Evolutionary conservation across 495 filamentous ascomycete species (phyloP).

Genomic region (Hypomontagnella monticulosa): DNA sequence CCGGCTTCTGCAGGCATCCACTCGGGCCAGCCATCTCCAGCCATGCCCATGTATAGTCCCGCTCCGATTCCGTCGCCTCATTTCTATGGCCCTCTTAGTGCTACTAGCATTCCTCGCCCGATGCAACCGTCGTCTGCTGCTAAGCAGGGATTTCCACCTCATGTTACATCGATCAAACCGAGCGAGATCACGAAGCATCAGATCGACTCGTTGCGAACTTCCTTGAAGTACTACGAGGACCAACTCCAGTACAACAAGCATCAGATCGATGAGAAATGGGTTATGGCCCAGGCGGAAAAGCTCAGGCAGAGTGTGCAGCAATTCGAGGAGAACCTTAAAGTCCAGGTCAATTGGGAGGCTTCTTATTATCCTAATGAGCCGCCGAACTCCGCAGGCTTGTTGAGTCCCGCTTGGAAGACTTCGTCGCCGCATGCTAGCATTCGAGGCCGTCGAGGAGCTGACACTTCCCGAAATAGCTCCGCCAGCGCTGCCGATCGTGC

Average conservation of each 20-base stretch:
- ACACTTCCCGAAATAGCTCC: conserved; percentile 34
- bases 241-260: conserved; percentile 60
- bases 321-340: conserved; percentile 51
- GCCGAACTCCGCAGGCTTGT: conserved; percentile 15
- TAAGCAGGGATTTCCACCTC: conserved; percentile 38
- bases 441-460: conserved; percentile 26
- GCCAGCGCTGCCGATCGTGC: conserved; percentile 16
- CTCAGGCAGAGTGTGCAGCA: conserved; percentile 47
- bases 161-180: conserved; percentile 55
- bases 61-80: conserved; percentile 4
- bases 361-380: conserved; percentile 37
- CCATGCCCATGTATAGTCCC: conserved; percentile 16
- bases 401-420: conserved; percentile 16
- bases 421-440: conserved; percentile 30
- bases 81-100: conserved; percentile 1
- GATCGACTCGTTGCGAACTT: conserved; percentile 45
- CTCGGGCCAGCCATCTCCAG: conserved; percentile 11
- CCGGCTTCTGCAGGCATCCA: conserved; percentile 16
- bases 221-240: conserved; percentile 56
- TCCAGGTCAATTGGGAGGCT: conserved; percentile 51
- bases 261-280: conserved; percentile 60
- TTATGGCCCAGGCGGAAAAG: conserved; percentile 45
- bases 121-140: conserved; percentile 23
- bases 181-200: conserved; percentile 61
- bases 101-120: not conserved